Base-by-base conservation (phyloP, 306 rosid species). In the Erythrophleum fordii region DNA sequence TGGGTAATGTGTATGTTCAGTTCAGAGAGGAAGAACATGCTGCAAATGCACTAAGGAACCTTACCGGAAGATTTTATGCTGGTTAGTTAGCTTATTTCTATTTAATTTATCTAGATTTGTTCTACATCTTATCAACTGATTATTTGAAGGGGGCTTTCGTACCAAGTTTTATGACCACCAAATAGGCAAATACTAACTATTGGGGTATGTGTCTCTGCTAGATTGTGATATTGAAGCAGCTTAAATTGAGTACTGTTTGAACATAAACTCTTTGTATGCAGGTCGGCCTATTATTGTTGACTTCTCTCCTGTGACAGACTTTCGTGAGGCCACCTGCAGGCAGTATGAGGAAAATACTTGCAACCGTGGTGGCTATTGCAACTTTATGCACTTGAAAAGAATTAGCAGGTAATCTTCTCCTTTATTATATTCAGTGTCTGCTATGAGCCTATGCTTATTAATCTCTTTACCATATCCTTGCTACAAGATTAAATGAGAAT, bases 211-310 rank as follows among this genome's bases (percentile, higher is more conserved):
- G 20, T 13, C 23, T 61, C 42, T 61, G 46, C 46, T 65, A 65
- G 35, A 0, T 34, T 65, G 46, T 35, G 70, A 62, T 29, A 2
- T 6, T 62, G 2, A 62, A 62, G 69, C 42, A 14, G 26, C 75
- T 45, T 42, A 14, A 71, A 28, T 48, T 29, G 42, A 17, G 2
- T 48, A 5, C 25, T 73, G 8, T 8, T 55, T 75, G 73, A 52
- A 25, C 49, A 14, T 17, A 12, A 16, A 60, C 1, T 0, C 13
- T 52, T 69, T 17, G 14, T 16, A 17, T 77, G 59, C 86, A 91
- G 93, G 93, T 25, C 86, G 93, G n/a, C 97, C 93, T 5, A 91
- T 91, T 77, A 91, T 89, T 75, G 93, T 91, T 2, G 96, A 91
- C 76, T 91, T 87, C 45, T 91, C 96, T 44, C 93, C 93, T 0